Conservation (phyloP, 306 rosid genomes). For the Quercus alba region DNA sequence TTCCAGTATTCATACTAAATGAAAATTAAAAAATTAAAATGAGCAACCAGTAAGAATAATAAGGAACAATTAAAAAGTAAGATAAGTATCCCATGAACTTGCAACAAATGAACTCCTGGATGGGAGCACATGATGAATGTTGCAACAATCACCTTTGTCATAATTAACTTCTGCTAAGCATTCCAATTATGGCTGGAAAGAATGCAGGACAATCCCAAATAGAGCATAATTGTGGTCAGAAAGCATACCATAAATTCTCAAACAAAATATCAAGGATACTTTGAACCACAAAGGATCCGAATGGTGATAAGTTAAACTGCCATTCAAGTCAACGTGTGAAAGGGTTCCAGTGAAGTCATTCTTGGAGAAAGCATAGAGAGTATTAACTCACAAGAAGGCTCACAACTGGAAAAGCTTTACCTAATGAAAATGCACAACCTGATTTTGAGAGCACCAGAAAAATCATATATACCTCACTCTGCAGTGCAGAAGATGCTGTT, state of each 20-base stretch:
- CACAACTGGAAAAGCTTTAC: neutral
- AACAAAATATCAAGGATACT: neutral
- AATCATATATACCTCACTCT: slow-evolving; percentile 53
- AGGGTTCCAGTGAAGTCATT: neutral
- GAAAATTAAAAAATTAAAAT: neutral
- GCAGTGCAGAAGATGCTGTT: slow-evolving; percentile 77
- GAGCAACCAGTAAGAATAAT: neutral
- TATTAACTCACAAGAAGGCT: neutral
- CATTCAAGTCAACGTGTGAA: neutral
- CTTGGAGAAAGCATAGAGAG: neutral
- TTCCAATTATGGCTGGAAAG: neutral
- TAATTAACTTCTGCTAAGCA: neutral
- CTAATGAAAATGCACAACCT: neutral
- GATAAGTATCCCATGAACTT: neutral
- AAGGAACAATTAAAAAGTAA: neutral
- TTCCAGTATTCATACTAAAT: neutral
- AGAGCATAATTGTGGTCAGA: neutral
- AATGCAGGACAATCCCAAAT: neutral
- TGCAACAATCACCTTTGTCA: neutral
- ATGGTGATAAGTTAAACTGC: neutral
- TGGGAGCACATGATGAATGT: neutral
- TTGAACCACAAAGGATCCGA: neutral
- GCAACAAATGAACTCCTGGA: neutral
- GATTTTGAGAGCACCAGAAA: neutral
- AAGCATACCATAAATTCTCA: neutral